phyloP scores from a whole-genome alignment of 495 filamentous ascomycete genomes.

The Penicillium subrubescens region DNA sequence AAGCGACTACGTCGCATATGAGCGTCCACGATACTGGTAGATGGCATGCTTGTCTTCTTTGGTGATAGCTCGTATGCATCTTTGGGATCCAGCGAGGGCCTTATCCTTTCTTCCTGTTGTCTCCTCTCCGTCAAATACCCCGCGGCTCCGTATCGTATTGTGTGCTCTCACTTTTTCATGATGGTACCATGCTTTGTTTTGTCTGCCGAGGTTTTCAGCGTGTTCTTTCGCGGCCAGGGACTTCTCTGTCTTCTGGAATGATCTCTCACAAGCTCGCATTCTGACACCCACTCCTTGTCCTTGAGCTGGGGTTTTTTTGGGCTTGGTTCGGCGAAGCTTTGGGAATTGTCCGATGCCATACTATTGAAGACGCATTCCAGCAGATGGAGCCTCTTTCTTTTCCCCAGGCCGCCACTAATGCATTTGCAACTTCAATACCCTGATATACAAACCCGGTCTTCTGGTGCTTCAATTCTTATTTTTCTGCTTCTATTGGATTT shows the following conservation, averaged over 20 bases:
- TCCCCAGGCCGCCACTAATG: not conserved
- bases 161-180: not conserved
- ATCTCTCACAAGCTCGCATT: not conserved
- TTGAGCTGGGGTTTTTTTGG: not conserved
- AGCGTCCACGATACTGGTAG: constrained; percentile 53
- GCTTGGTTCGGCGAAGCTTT: not conserved
- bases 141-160: constrained; percentile 25
- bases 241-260: not conserved
- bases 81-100: not conserved
- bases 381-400: not conserved
- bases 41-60: constrained; percentile 5
- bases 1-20: constrained; percentile 46
- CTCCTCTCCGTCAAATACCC: constrained; percentile 26
- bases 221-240: constrained; percentile 12
- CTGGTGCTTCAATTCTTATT: not conserved
- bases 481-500: not conserved
- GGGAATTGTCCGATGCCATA: not conserved
- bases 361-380: not conserved
- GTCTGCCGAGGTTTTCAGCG: constrained; percentile 23
- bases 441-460: not conserved
- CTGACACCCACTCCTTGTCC: not conserved
- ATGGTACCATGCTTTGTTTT: constrained; percentile 24
- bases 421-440: constrained; percentile 2
- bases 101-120: constrained; percentile 10
- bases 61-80: not conserved